A percentile compares a stretch with the other conserved stretches of the same genome.
Conservation (phyloP, 169 alveolate species). For the Amoebophrya sp. region DNA sequence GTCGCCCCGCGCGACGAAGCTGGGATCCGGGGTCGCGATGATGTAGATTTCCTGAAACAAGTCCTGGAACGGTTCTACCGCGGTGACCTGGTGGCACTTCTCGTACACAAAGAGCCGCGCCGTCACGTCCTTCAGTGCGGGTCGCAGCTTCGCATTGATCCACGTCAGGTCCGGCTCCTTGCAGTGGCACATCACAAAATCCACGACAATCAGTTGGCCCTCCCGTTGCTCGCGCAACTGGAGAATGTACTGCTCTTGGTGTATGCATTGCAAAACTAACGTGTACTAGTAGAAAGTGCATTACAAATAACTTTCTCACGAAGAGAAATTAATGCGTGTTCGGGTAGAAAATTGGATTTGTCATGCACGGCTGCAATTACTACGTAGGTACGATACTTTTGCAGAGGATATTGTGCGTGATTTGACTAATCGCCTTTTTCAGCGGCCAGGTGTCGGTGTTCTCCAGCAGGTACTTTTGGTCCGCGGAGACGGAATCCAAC, state of each 20-base stretch:
- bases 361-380: no score
- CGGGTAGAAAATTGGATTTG: no score
- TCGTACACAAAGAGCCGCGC: conserved; percentile 13
- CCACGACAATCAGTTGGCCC: not conserved
- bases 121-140: not conserved
- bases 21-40: not conserved
- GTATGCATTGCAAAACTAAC: no score
- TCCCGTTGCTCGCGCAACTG: not conserved
- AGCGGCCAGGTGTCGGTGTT: conserved; percentile 5
- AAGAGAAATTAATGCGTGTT: no score
- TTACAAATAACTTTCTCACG: no score
- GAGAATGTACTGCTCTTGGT: not conserved
- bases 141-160: not conserved
- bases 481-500: not conserved
- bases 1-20: conserved; percentile 23
- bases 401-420: no score
- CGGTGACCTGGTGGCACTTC: conserved; percentile 9
- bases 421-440: not conserved
- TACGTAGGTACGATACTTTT: no score
- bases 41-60: conserved; percentile 15
- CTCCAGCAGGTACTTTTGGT: not conserved
- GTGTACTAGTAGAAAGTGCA: no score
- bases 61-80: not conserved
- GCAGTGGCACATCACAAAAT: not conserved
- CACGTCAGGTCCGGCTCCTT: not conserved